Base-by-base conservation (phyloP, 139 green algal genomes). In the Tetradesmus obliquus region DNA sequence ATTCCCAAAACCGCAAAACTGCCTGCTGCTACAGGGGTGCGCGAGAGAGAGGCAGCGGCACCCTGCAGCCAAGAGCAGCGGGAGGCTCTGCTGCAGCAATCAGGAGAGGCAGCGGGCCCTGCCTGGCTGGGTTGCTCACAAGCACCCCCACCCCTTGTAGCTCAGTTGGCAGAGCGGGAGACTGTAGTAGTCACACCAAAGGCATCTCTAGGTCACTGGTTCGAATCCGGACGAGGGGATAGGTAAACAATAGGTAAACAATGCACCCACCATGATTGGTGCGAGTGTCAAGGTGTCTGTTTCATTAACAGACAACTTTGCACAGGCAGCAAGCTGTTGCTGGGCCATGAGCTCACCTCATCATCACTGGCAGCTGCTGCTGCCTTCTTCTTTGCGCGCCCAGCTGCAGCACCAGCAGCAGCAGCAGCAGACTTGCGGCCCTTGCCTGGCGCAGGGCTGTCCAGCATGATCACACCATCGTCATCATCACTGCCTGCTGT, bases 361-460 rank as follows among this genome's bases (percentile, higher is more conserved):
- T 76, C 66, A 24, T 58, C 24, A 54, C 45, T n/a, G 62, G 81
- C 81, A 66, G 82, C 84, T 79, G 84, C 84, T 32, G 55, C 55
- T 76, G 84, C 20, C 84, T 79, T 79, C 57, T 79, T 88, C 24
- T 20, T 45, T 15, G 55, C 57, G 22, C 15, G 55, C 12, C 57
- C 7, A 57, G 32, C 72, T 51, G 22, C 58, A 60, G n/a, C 84
- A 76, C 55, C 82, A 62, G 51, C 82, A 87, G 82, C 82, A 87
- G 82, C n/a, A 79, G 55, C 84, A 55, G n/a, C n/a, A 79, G 58
- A 3, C 66, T 76, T 76, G 66, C 66, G 66, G 66, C 66, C 66
- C 5, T 24, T 76, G 66, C 66, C 66, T 24, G 66, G 15, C 15
- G 66, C 66, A 24, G 66, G 66, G 17, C 66, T 76, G 66, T 3